Conservation (phyloP, 2,329 filamentous ascomycete species). For the Colletotrichum godetiae region DNA sequence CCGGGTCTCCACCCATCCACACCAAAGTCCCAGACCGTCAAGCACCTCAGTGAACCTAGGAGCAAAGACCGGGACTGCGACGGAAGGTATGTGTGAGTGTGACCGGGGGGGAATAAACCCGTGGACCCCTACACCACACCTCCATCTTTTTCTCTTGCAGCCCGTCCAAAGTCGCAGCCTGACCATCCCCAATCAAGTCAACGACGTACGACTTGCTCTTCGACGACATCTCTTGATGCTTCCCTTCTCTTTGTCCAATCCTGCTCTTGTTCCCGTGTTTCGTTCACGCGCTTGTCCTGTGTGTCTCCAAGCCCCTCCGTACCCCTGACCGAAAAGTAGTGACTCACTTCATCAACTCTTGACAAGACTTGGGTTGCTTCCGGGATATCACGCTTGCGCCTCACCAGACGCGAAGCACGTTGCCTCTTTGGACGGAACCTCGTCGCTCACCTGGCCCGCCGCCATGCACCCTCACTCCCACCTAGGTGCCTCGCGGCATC, state of each 20-base stretch:
- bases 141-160: neutral
- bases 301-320: neutral
- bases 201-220: constrained; percentile 22
- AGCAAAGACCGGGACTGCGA: neutral
- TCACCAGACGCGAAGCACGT: constrained; percentile 27
- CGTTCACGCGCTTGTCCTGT: constrained; percentile 14
- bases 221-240: constrained; percentile 1
- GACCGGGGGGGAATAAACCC: neutral
- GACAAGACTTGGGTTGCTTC: neutral
- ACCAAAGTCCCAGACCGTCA: neutral
- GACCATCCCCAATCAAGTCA: constrained; percentile 26
- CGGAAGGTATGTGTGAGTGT: neutral
- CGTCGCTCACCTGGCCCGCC: constrained; percentile 8
- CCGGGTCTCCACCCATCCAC: constrained; percentile 42
- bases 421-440: neutral
- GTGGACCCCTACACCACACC: constrained; percentile 10
- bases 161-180: constrained; percentile 1
- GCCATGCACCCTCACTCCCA: constrained; percentile 17
- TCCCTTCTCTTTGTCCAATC: neutral
- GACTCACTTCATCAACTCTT: constrained; percentile 23
- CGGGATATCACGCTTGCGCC: constrained; percentile 21
- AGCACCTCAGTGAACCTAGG: neutral
- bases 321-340: constrained; percentile 1
- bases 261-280: constrained; percentile 30
- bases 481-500: constrained; percentile 36